Evolutionary conservation across 768 basidiomycete genomes (phyloP).

Genomic region (Podaxis carcinomalis): DNA sequence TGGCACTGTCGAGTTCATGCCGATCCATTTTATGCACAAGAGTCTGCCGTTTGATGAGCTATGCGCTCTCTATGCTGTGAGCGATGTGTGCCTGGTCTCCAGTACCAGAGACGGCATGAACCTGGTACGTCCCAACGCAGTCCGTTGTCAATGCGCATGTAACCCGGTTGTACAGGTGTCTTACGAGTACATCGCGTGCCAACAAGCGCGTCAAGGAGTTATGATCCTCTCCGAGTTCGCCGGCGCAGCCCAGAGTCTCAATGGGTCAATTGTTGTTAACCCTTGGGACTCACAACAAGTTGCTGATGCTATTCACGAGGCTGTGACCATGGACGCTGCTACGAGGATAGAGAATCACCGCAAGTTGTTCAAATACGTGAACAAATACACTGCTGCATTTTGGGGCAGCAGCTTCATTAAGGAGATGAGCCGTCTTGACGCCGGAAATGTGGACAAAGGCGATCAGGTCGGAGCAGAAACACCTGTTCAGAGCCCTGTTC

Average conservation of each 20-base stretch:
- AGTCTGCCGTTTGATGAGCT: conserved; percentile 90
- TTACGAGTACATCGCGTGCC: conserved; percentile 97
- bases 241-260: conserved; percentile 92
- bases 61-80: conserved; percentile 95
- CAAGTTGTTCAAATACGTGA: conserved; percentile 95
- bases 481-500: not conserved
- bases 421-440: conserved; percentile 69
- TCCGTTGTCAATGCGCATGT: conserved; percentile 21
- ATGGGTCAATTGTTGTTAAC: conserved; percentile 96
- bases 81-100: conserved; percentile 94
- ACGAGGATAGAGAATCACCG: conserved; percentile 88
- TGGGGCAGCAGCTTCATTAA: conserved; percentile 90
- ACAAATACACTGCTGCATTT: conserved; percentile 89
- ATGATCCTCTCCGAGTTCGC: conserved; percentile 99
- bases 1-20: conserved; percentile 99
- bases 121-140: conserved; percentile 53
- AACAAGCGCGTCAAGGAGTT: conserved; percentile 87
- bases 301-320: conserved; percentile 94
- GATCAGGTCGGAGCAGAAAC: not conserved
- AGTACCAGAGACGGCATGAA: conserved; percentile 99
- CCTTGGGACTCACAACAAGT: conserved; percentile 99
- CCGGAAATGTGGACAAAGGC: conserved; percentile 26
- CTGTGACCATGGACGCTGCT: conserved; percentile 82
- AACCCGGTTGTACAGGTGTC: conserved; percentile 64
- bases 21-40: conserved; percentile 99